A percentile compares a stretch with the other conserved stretches of the same genome.
Conservation (phyloP, 352 stramenopile genomes). For the Globisporangium mamillatum region DNA sequence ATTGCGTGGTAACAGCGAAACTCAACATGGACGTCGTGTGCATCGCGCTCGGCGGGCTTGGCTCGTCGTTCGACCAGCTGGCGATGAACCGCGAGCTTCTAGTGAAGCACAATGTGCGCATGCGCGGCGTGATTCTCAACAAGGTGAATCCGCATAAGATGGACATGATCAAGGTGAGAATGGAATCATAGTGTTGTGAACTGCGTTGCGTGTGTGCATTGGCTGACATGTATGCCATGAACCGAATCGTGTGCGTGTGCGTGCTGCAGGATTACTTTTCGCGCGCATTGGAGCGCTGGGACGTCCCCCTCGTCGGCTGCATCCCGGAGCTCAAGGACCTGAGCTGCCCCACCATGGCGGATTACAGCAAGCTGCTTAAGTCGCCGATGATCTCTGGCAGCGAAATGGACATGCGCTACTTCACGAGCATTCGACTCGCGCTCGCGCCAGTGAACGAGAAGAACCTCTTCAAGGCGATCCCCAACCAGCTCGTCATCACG, state of each 20-base stretch:
- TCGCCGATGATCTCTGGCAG: conserved; percentile 78
- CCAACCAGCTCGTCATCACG: conserved; percentile 85
- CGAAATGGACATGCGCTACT: conserved; percentile 76
- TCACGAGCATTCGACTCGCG: conserved; percentile 79
- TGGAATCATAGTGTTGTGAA: neutral
- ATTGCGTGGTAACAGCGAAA: conserved; percentile 33
- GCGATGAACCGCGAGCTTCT: conserved; percentile 84
- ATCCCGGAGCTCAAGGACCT: conserved; percentile 85
- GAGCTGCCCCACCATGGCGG: conserved; percentile 80
- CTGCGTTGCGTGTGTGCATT: neutral
- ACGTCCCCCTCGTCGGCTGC: conserved; percentile 84
- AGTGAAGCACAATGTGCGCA: conserved; percentile 67
- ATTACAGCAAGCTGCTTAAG: conserved; percentile 85
- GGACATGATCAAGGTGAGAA: conserved; percentile 84
- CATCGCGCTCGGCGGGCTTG: conserved; percentile 72
- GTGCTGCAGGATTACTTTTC: conserved; percentile 79
- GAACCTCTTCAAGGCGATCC: conserved; percentile 84
- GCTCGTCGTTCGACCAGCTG: conserved; percentile 84
- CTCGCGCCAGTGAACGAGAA: conserved; percentile 70
- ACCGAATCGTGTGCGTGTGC: neutral
- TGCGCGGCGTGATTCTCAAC: conserved; percentile 85
- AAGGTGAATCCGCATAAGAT: conserved; percentile 89
- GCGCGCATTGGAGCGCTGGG: conserved; percentile 87
- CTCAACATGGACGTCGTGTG: conserved; percentile 82
- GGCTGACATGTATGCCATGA: neutral